Conservation (phyloP, 2,329 filamentous ascomycete species). For the Fusarium praegraminearum region DNA sequence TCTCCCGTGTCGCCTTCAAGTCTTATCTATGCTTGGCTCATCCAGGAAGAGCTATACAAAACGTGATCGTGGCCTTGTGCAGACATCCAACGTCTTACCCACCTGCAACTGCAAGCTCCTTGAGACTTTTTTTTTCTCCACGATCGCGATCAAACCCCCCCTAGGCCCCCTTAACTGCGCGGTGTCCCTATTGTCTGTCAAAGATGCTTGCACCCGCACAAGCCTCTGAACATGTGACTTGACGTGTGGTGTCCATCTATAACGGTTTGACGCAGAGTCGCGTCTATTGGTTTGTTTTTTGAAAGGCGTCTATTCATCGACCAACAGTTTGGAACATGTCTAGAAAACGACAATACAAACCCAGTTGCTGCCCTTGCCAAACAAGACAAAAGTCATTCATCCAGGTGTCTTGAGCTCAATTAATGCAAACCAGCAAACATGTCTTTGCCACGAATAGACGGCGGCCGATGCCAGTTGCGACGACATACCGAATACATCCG, state of each 20-base stretch:
- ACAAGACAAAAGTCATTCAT: neutral
- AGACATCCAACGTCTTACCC: slow-evolving; percentile 15
- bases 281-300: slow-evolving; percentile 21
- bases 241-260: slow-evolving; percentile 22
- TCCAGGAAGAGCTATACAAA: slow-evolving; percentile 17
- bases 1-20: neutral
- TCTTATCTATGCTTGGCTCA: neutral
- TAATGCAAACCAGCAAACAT: slow-evolving; percentile 2
- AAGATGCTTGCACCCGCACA: slow-evolving; percentile 44
- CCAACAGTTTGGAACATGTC: slow-evolving; percentile 9
- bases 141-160: slow-evolving; percentile 37
- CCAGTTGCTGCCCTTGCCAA: neutral
- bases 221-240: slow-evolving; percentile 44
- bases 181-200: slow-evolving; percentile 16
- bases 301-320: neutral
- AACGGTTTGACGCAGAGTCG: slow-evolving; percentile 18
- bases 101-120: slow-evolving; percentile 32
- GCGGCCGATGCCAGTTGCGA: slow-evolving; percentile 3
- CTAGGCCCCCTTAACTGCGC: neutral
- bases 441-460: neutral
- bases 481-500: slow-evolving; percentile 2
- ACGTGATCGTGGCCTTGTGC: slow-evolving; percentile 32
- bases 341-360: neutral
- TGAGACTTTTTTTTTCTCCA: slow-evolving; percentile 39
- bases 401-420: neutral